Conservation (phyloP, 1,284 basidiomycete genomes). For the Anthracocystis walkeri region DNA sequence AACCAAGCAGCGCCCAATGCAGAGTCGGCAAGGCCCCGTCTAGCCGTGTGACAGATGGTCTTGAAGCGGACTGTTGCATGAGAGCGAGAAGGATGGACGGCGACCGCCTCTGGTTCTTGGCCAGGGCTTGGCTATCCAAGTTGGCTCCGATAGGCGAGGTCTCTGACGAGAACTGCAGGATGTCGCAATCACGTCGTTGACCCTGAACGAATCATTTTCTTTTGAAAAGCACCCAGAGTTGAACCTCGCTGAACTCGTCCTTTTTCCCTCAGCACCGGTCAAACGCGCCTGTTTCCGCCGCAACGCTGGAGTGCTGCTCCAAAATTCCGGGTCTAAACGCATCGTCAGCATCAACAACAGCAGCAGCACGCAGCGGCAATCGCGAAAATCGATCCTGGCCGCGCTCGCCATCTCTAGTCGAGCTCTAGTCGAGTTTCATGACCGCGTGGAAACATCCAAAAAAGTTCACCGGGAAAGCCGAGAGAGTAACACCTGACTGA, state of each 20-base stretch:
- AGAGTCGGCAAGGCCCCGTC: too few species aligned
- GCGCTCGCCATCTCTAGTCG: background rate
- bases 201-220: constrained; percentile 13
- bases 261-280: background rate
- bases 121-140: constrained; percentile 32
- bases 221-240: constrained; percentile 27
- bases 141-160: constrained; percentile 12
- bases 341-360: background rate
- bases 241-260: constrained; percentile 37
- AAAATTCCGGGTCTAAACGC: background rate
- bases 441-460: background rate
- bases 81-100: constrained; percentile 11
- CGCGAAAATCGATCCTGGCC: background rate
- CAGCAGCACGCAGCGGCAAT: background rate
- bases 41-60: too few species aligned
- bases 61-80: constrained; percentile 11
- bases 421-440: background rate
- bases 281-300: background rate
- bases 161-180: constrained; percentile 19
- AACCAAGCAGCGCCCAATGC: background rate
- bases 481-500: background rate
- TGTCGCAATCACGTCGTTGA: constrained; percentile 33
- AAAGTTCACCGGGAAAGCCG: constrained; percentile 1
- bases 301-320: background rate
- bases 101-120: constrained; percentile 34